These are phyloP conservation scores for Phytopythium montanum DNA, from an alignment of 352 stramenopile genomes.

Conservation along the genomic window DNA sequence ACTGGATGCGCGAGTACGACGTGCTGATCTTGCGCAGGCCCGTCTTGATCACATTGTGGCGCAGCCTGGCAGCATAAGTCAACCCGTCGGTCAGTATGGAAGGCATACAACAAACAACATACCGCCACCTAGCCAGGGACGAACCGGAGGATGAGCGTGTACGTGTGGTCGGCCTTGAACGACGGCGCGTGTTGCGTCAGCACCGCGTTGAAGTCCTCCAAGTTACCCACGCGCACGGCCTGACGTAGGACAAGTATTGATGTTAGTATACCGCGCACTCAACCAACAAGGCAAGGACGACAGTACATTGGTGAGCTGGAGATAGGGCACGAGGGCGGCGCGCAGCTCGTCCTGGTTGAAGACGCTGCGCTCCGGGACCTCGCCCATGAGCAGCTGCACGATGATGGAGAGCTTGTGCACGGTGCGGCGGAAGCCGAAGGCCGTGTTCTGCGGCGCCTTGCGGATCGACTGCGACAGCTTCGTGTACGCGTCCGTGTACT, in stretches of 20 bases:
- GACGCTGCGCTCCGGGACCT: constrained; percentile 94
- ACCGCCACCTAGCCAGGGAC: not conserved
- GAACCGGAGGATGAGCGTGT: constrained; percentile 94
- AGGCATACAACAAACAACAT: not conserved
- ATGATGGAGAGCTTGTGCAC: constrained; percentile 97
- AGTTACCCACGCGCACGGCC: constrained; percentile 94
- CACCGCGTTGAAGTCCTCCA: constrained; percentile 94
- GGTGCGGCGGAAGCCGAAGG: constrained; percentile 93
- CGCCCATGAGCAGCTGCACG: constrained; percentile 97
- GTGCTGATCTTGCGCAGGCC: constrained; percentile 96
- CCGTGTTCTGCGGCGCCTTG: constrained; percentile 96
- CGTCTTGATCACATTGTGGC: constrained; percentile 98
- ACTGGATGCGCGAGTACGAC: constrained; percentile 92
- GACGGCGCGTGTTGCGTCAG: constrained; percentile 79
- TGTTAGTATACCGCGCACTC: not conserved
- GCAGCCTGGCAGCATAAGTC: constrained; percentile 56
- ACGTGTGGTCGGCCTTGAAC: constrained; percentile 94
- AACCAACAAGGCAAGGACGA: not conserved
- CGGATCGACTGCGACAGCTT: constrained; percentile 96
- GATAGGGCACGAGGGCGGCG: constrained; percentile 90
- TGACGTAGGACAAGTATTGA: constrained; percentile 18
- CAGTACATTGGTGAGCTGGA: constrained; percentile 93
- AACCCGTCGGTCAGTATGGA: constrained; percentile 6
- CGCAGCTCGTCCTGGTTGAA: constrained; percentile 92
- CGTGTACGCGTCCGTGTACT: constrained; percentile 97